phyloP scores from a whole-genome alignment of 495 filamentous ascomycete species.

The Penicillium pulvis region DNA sequence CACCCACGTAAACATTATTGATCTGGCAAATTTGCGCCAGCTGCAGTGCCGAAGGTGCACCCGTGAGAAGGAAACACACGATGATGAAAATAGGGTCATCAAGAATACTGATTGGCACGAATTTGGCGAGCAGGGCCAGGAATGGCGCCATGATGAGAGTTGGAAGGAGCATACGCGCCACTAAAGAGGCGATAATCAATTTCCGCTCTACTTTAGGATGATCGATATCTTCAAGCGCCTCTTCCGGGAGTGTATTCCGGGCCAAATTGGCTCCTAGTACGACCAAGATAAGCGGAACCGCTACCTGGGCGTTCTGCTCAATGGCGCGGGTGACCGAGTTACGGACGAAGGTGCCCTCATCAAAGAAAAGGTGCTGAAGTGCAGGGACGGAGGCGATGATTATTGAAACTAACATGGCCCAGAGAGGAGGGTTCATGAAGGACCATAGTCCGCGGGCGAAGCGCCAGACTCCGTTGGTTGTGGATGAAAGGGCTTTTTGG shows the following conservation, averaged over 20 bases:
- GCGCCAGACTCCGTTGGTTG: conserved; percentile 42
- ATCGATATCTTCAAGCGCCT: conserved; percentile 55
- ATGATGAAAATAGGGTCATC: conserved; percentile 98
- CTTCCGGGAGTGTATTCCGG: conserved; percentile 64
- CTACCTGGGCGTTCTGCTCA: conserved; percentile 81
- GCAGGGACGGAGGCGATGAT: conserved; percentile 87
- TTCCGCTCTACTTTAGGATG: conserved; percentile 70
- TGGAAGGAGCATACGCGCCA: conserved; percentile 90
- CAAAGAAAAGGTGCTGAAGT: conserved; percentile 84
- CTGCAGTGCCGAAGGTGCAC: conserved; percentile 91
- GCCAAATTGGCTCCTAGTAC: conserved; percentile 93
- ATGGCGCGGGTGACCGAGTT: conserved; percentile 92
- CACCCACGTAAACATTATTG: conserved; percentile 90
- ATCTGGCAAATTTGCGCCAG: conserved; percentile 98
- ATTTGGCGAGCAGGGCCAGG: conserved; percentile 87
- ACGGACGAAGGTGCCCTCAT: conserved; percentile 83
- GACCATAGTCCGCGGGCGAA: conserved; percentile 74
- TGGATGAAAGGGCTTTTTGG: conserved; percentile 53
- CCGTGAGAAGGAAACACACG: conserved; percentile 93
- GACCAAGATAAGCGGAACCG: conserved; percentile 94
- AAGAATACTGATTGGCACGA: conserved; percentile 87
- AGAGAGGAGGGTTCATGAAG: conserved; percentile 98
- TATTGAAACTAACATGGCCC: conserved; percentile 91
- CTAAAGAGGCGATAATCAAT: conserved; percentile 79
- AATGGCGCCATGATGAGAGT: conserved; percentile 93